These are phyloP conservation scores for Fusarium drepaniforme DNA, from an alignment of 2,329 filamentous ascomycete species.

Conservation along the genomic window DNA sequence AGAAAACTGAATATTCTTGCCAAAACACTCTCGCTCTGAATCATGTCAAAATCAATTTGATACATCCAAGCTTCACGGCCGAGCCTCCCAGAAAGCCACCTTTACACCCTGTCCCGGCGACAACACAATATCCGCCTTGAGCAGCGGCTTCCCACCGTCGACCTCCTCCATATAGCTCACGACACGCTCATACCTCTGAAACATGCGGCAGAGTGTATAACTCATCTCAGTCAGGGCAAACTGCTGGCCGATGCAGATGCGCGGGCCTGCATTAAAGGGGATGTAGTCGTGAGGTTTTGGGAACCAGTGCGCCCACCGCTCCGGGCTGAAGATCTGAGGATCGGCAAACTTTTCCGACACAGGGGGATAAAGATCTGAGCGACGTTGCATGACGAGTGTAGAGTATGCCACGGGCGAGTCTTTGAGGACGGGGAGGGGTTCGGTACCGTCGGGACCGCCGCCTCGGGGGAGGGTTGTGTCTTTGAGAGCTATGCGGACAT, in stretches of 20 bases:
- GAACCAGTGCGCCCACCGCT: slow-evolving; percentile 74
- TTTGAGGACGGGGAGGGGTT: slow-evolving; percentile 75
- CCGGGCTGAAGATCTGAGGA: slow-evolving; percentile 69
- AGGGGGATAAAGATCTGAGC: slow-evolving; percentile 70
- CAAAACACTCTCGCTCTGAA: neutral
- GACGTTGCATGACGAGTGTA: slow-evolving; percentile 79
- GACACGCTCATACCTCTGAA: slow-evolving; percentile 77
- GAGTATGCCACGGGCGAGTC: slow-evolving; percentile 76
- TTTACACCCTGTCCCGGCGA: slow-evolving; percentile 69
- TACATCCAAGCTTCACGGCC: slow-evolving; percentile 34
- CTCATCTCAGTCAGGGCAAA: slow-evolving; percentile 83
- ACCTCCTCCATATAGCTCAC: slow-evolving; percentile 68
- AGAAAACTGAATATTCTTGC: neutral
- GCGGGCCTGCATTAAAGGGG: slow-evolving; percentile 80
- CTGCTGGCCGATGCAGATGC: slow-evolving; percentile 84
- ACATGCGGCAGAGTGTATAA: slow-evolving; percentile 78
- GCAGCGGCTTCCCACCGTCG: slow-evolving; percentile 64
- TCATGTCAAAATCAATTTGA: neutral
- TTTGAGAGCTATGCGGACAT: slow-evolving; percentile 77
- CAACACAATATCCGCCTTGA: slow-evolving; percentile 72
- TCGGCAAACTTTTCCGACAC: slow-evolving; percentile 59
- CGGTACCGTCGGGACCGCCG: slow-evolving; percentile 71
- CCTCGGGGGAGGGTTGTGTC: slow-evolving; percentile 82
- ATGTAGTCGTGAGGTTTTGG: slow-evolving; percentile 79
- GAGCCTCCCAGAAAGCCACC: slow-evolving; percentile 66